These are phyloP conservation scores for Nicotiana sylvestris DNA, from an alignment of 257 asterid genomes.

Conservation along the genomic window DNA sequence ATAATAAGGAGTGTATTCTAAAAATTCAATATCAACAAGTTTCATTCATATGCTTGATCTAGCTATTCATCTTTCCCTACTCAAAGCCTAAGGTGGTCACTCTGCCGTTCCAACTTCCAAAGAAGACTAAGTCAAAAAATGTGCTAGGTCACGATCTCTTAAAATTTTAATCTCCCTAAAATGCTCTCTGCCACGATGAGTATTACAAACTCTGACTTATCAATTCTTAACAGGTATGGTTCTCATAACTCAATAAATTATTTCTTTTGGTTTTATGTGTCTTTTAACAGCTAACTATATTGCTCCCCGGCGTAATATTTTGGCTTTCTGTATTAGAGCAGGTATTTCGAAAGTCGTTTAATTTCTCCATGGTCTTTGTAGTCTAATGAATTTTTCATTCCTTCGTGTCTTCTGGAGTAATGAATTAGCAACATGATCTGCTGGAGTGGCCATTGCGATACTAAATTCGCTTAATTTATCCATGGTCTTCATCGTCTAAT, in stretches of 20 bases:
- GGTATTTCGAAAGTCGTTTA: background rate
- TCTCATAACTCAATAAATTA: background rate
- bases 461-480: background rate
- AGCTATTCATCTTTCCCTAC: background rate
- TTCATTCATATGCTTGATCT: background rate
- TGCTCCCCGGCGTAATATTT: background rate
- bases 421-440: background rate
- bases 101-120: background rate
- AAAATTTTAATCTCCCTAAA: background rate
- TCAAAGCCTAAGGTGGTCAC: background rate
- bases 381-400: background rate
- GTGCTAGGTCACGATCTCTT: background rate
- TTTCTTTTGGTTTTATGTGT: background rate
- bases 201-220: background rate
- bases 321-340: background rate
- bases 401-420: background rate
- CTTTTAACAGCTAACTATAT: background rate
- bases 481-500: background rate
- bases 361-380: background rate
- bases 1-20: background rate
- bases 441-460: conserved; percentile 1
- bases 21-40: background rate
- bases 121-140: background rate
- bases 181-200: background rate
- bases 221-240: background rate